Evolutionary conservation across 257 asterid genomes (phyloP).

Genomic region (Solanum chmielewskii): DNA sequence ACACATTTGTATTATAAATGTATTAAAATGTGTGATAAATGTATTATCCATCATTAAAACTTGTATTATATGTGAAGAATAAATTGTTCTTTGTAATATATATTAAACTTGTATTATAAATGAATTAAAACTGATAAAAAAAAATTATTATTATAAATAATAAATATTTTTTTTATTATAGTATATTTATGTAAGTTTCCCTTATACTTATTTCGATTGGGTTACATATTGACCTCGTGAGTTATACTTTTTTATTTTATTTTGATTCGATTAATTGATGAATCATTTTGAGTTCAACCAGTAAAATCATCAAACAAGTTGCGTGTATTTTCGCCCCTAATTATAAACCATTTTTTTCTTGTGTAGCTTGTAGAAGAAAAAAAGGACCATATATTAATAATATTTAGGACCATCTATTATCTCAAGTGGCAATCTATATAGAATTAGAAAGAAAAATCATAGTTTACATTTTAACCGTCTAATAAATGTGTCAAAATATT

Average conservation of each 20-base stretch:
- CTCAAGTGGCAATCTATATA: background rate
- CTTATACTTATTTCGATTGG: background rate
- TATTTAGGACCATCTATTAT: background rate
- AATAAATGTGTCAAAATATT: background rate
- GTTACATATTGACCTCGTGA: background rate
- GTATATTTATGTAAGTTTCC: no score
- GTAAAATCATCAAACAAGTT: background rate
- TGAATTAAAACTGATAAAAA: no score
- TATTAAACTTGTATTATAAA: no score
- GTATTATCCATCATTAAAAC: no score
- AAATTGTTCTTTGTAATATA: no score
- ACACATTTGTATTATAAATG: no score
- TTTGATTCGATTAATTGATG: background rate
- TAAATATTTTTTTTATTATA: no score
- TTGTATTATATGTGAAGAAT: no score
- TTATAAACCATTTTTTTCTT: background rate
- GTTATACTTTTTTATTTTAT: background rate
- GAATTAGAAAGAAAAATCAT: background rate
- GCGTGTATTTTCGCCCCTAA: background rate
- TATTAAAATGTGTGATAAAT: no score
- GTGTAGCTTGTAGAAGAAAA: background rate
- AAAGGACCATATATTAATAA: background rate
- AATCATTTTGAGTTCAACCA: background rate
- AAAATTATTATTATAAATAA: no score
- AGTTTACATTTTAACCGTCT: background rate